phyloP scores from a whole-genome alignment of 2,329 filamentous ascomycete species.

The Alternaria triticina region DNA sequence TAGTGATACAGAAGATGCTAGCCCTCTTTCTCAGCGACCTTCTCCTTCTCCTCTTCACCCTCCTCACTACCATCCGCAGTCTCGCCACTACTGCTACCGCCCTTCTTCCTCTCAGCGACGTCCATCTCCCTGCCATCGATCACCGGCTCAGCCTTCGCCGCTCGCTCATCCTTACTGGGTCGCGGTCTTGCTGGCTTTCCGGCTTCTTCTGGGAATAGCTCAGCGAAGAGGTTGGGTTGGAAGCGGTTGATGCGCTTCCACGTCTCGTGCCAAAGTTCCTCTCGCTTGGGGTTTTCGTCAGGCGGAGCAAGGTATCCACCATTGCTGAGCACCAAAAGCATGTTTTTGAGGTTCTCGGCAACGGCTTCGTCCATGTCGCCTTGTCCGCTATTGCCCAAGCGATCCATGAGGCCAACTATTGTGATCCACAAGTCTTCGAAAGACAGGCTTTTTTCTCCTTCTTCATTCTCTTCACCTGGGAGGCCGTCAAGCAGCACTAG shows the following conservation, averaged over 20 bases:
- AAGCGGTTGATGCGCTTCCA: conserved; percentile 66
- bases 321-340: conserved; percentile 91
- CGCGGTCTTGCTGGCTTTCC: conserved; percentile 36
- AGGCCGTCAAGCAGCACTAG: conserved; percentile 77
- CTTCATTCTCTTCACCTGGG: conserved; percentile 56
- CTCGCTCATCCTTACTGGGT: conserved; percentile 25
- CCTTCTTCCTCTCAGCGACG: conserved; percentile 9
- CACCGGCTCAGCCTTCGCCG: conserved; percentile 6
- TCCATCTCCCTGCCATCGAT: conserved; percentile 14
- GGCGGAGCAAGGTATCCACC: conserved; percentile 83
- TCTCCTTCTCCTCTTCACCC: conserved; percentile 9
- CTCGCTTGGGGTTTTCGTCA: conserved; percentile 56
- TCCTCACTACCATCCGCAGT: conserved; percentile 1
- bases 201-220: conserved; percentile 62
- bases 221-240: conserved; percentile 64
- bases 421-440: conserved; percentile 82
- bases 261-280: conserved; percentile 67
- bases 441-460: conserved; percentile 67
- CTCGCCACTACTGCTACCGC: background rate
- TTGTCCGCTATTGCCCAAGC: conserved; percentile 94
- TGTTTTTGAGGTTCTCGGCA: conserved; percentile 93
- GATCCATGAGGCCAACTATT: conserved; percentile 93
- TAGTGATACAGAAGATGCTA: conserved; percentile 7
- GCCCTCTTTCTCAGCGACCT: conserved; percentile 18
- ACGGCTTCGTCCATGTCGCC: conserved; percentile 93